phyloP scores from a whole-genome alignment of 257 asterid genomes.

The Ajuga chamaepitys region DNA sequence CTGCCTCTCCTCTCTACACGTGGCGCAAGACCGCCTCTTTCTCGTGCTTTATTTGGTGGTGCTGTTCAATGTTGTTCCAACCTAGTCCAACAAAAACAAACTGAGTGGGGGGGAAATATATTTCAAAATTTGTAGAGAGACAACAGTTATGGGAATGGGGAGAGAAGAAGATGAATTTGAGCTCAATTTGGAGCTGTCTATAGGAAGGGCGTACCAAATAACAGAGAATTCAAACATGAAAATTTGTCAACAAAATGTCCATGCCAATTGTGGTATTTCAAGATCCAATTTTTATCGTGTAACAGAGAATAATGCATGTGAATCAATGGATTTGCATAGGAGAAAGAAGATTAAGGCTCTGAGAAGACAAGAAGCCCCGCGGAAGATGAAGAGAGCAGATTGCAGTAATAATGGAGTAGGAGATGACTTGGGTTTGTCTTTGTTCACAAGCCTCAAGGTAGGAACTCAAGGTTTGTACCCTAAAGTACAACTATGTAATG shows the following conservation, averaged over 20 bases:
- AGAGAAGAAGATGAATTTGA: conserved; percentile 33
- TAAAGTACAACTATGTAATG: conserved; percentile 10
- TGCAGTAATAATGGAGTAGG: not conserved
- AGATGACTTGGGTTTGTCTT: conserved; percentile 13
- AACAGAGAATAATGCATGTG: not conserved
- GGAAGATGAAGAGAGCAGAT: conserved; percentile 39
- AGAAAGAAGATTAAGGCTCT: conserved; percentile 44
- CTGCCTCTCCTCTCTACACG: conserved; percentile 38
- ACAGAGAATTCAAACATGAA: conserved; percentile 1
- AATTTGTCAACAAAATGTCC: not conserved
- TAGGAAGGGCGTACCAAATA: conserved; percentile 48
- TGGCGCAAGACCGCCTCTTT: conserved; percentile 20
- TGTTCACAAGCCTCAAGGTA: conserved; percentile 11
- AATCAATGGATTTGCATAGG: conserved; percentile 29
- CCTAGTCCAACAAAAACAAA: conserved; percentile 19
- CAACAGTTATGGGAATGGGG: not conserved
- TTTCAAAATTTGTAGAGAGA: no score
- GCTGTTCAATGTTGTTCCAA: conserved; percentile 12
- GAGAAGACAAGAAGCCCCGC: conserved; percentile 46
- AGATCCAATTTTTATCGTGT: conserved; percentile 16
- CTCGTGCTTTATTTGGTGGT: not conserved
- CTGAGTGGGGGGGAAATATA: not conserved
- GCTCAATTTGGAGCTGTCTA: conserved; percentile 60
- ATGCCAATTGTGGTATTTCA: not conserved
- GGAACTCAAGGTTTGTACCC: conserved; percentile 16